phyloP scores from a whole-genome alignment of 768 basidiomycete genomes.

The Mycena amicta region DNA sequence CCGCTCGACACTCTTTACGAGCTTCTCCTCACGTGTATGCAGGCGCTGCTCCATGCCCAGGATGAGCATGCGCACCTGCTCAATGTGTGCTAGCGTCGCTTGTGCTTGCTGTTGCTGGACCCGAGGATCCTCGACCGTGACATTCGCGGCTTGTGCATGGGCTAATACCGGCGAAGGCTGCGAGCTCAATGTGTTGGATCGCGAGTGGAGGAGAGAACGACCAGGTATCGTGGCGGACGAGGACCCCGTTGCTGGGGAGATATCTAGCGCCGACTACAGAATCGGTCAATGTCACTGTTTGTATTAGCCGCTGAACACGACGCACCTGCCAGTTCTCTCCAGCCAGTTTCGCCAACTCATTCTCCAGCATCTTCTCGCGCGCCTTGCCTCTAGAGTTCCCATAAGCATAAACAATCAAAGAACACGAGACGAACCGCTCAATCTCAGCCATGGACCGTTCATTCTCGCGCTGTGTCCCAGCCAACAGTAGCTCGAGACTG shows the following conservation, averaged over 20 bases:
- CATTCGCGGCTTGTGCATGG: slow-evolving; percentile 14
- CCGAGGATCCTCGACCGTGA: background rate
- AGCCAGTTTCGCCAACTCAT: slow-evolving; percentile 66
- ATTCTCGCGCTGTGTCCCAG: slow-evolving; percentile 85
- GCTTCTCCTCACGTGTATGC: slow-evolving; percentile 61
- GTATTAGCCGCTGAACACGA: background rate
- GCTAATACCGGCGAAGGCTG: slow-evolving; percentile 21
- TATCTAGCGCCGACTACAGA: slow-evolving; percentile 12
- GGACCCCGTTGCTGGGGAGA: slow-evolving; percentile 7
- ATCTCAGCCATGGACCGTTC: slow-evolving; percentile 82
- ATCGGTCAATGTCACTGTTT: too few relatives aligned
- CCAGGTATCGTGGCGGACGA: background rate
- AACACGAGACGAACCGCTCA: slow-evolving; percentile 53
- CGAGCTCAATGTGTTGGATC: slow-evolving; percentile 36
- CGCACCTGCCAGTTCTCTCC: slow-evolving; percentile 85
- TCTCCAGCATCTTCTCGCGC: slow-evolving; percentile 79
- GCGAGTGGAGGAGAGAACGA: slow-evolving; percentile 31
- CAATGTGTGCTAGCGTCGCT: slow-evolving; percentile 59
- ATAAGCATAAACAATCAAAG: background rate
- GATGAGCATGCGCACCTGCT: slow-evolving; percentile 67
- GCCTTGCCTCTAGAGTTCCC: slow-evolving; percentile 53
- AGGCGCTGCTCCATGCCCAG: slow-evolving; percentile 78
- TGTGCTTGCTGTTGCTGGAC: slow-evolving; percentile 24
- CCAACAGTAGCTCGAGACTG: slow-evolving; percentile 72
- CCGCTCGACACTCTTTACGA: slow-evolving; percentile 58